Percentiles rank a stretch among this genome's conserved stretches.
phyloP scores from a whole-genome alignment of 805 yeast species.

The Sugiyamaella floridensis region DNA sequence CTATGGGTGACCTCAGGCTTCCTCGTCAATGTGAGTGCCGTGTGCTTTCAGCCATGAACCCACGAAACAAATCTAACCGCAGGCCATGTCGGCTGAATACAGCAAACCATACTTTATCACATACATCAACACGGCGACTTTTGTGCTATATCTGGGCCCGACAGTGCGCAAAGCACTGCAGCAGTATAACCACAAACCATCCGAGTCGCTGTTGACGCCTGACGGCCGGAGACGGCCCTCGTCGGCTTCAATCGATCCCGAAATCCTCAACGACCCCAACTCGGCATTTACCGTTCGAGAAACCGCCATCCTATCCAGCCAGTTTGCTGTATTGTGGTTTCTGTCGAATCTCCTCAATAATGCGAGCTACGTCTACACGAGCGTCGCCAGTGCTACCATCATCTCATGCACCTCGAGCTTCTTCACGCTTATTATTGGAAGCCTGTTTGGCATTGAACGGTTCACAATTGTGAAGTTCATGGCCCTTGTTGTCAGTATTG shows the following conservation, averaged over 20 bases:
- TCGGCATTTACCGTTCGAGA: slow-evolving; percentile 36
- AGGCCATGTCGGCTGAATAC: slow-evolving; percentile 36
- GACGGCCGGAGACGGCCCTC: not conserved
- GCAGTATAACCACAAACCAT: not conserved
- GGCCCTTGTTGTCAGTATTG: slow-evolving; percentile 64
- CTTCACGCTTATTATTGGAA: slow-evolving; percentile 82
- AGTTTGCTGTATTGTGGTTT: slow-evolving; percentile 87
- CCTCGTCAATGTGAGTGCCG: slow-evolving; percentile 51
- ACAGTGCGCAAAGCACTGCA: slow-evolving; percentile 6
- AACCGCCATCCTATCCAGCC: slow-evolving; percentile 66
- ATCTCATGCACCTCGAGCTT: slow-evolving; percentile 87
- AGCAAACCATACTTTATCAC: slow-evolving; percentile 90
- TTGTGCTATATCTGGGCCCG: slow-evolving; percentile 57
- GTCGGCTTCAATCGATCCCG: not conserved
- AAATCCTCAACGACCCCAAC: not conserved
- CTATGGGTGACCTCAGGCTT: slow-evolving; percentile 92
- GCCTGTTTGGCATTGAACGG: slow-evolving; percentile 59
- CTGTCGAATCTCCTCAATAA: slow-evolving; percentile 82
- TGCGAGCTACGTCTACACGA: slow-evolving; percentile 78
- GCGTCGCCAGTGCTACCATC: slow-evolving; percentile 92
- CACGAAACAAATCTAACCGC: not conserved
- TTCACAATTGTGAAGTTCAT: slow-evolving; percentile 57
- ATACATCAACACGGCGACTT: slow-evolving; percentile 82
- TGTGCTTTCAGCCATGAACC: not conserved
- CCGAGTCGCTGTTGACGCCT: not conserved